Evolutionary conservation across 495 filamentous ascomycete species (phyloP).

Genomic region (Penicillium chermesinum): DNA sequence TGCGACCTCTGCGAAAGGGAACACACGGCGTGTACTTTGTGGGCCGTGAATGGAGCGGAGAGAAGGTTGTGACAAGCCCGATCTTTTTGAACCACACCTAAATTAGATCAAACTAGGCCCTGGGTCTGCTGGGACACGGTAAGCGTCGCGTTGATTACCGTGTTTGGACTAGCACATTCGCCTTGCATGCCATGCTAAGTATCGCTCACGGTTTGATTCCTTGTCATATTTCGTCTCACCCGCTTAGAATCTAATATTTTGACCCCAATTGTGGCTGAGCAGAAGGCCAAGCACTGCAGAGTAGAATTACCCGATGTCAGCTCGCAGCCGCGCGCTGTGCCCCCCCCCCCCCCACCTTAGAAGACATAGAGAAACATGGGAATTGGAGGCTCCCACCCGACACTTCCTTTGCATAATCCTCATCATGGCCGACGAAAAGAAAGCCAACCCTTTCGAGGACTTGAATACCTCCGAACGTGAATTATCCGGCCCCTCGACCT

Average conservation of each 20-base stretch:
- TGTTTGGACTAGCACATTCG: not conserved
- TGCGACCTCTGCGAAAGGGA: not conserved
- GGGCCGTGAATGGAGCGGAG: constrained; percentile 6
- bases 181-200: not conserved
- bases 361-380: not conserved
- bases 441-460: not conserved
- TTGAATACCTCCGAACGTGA: not conserved
- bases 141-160: not conserved
- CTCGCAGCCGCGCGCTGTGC: no score
- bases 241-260: not conserved
- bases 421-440: constrained; percentile 1
- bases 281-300: no score
- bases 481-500: not conserved
- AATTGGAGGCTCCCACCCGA: not conserved
- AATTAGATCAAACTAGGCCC: no score
- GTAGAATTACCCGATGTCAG: no score
- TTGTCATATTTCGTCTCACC: not conserved
- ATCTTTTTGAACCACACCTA: no score
- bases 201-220: no score
- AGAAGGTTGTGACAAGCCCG: constrained; percentile 4
- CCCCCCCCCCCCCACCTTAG: not conserved
- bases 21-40: constrained; percentile 16
- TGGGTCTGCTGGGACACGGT: no score
- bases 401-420: not conserved
- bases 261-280: not conserved